phyloP scores from a whole-genome alignment of 495 filamentous ascomycete genomes.

The Hypomontagnella submonticulosa region DNA sequence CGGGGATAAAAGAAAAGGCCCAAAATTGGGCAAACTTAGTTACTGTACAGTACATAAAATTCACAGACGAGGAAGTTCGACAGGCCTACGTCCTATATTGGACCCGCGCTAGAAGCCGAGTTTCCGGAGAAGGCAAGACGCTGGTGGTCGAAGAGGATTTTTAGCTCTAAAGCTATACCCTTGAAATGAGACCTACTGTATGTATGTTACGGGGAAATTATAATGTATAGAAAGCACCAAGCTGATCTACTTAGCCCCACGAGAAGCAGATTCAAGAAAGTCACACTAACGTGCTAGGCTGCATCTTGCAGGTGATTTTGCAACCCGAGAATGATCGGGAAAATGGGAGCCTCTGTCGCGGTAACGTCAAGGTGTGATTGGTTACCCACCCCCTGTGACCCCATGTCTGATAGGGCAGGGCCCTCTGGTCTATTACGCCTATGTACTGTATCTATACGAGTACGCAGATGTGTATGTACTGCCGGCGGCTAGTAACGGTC shows the following conservation, averaged over 20 bases:
- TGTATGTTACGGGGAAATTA: not conserved
- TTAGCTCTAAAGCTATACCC: not conserved
- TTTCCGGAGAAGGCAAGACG: too few relatives aligned
- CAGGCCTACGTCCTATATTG: not conserved
- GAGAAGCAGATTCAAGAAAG: too few relatives aligned
- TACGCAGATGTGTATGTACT: not conserved
- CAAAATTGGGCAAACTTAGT: not conserved
- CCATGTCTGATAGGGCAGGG: not conserved
- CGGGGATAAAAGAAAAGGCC: not conserved
- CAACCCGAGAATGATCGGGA: not conserved
- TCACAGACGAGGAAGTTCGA: too few relatives aligned
- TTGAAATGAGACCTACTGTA: not conserved
- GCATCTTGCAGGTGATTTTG: not conserved
- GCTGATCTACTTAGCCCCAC: too few relatives aligned
- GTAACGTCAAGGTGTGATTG: conserved; percentile 8
- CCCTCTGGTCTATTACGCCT: not conserved
- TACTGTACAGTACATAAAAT: not conserved
- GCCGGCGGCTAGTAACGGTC: conserved; percentile 40
- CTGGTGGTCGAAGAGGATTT: not conserved
- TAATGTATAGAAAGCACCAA: too few relatives aligned
- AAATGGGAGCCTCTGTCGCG: not conserved
- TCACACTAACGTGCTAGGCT: not conserved
- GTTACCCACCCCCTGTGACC: conserved; percentile 1
- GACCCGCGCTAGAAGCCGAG: not conserved
- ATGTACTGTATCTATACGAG: not conserved